A percentile compares a stretch with the other conserved stretches of the same genome.
These are phyloP conservation scores for Teratosphaeria viscida DNA, from an alignment of 2,329 filamentous ascomycete species.

Conservation along the genomic window DNA sequence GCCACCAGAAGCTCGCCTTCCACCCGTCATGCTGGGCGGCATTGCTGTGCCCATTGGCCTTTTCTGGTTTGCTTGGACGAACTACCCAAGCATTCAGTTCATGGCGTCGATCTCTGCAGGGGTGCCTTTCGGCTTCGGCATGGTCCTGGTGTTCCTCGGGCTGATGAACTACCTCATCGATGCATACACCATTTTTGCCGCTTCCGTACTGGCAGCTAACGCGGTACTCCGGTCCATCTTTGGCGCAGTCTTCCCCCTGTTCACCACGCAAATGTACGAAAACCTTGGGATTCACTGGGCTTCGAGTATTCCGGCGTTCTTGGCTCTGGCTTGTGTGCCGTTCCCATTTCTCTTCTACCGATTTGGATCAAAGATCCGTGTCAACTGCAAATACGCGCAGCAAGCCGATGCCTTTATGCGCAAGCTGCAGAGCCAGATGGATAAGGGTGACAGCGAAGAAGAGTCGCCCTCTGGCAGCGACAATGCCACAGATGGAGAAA, in stretches of 20 bases:
- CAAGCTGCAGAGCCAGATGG: constrained; percentile 28
- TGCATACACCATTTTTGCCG: constrained; percentile 63
- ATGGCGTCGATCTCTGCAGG: constrained; percentile 40
- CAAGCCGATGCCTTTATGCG: constrained; percentile 53
- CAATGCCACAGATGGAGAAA: background rate
- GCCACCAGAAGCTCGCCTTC: constrained; percentile 56
- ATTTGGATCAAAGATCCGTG: constrained; percentile 54
- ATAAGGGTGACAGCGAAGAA: background rate
- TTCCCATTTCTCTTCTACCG: constrained; percentile 69
- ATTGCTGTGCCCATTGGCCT: constrained; percentile 53
- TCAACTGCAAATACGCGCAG: constrained; percentile 58
- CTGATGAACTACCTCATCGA: constrained; percentile 60
- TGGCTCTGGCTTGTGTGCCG: constrained; percentile 60
- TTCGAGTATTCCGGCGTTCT: constrained; percentile 60
- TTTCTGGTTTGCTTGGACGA: constrained; percentile 62
- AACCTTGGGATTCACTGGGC: constrained; percentile 62
- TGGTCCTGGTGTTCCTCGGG: constrained; percentile 57
- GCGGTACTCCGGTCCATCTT: constrained; percentile 69
- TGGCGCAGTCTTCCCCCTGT: constrained; percentile 71
- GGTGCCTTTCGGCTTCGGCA: constrained; percentile 47
- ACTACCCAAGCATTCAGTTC: constrained; percentile 46
- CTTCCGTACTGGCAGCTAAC: constrained; percentile 65
- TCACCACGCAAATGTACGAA: constrained; percentile 49
- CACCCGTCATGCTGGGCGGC: constrained; percentile 51
- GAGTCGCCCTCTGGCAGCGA: background rate